Base-by-base conservation (phyloP, 139 green algal species). In the Chloropicon primus region DNA sequence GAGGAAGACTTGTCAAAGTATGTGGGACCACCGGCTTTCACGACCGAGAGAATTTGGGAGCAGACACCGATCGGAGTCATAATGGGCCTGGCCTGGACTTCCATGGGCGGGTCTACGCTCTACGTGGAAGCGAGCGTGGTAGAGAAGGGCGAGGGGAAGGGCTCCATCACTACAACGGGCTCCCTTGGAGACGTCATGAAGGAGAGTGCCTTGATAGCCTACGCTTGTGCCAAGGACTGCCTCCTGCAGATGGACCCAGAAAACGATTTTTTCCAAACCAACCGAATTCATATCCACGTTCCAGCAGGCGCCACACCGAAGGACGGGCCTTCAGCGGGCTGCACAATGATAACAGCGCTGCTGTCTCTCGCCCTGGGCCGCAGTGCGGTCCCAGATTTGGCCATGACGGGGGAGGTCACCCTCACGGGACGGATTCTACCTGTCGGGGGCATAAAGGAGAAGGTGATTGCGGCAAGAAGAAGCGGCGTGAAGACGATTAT, bases 131-230 rank as follows among this genome's bases (percentile, higher is more conserved):
- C 92, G 10, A 86, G 81, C 2, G 72, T 77, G 2, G 88, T 97
- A 76, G 87, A 93, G 77, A 80, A 78, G 53, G 83, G 77, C 72
- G 76, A 82, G n/a, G 79, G 76, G 27, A 80, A 81, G 27, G 83
- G 83, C 26, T 53, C 76, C 5, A n/a, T 89, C 29, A 85, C 72
- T 2, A 76, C 78, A 1, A 89, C 84, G 0, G 93, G 94, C 17
- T 91, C 97, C 84, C 86, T 99, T 29, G 95, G 95, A 0, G 95
- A 98, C 62, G 95, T 98, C 23, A 98, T 99, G 92, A 93, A 90
- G 74, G 95, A 98, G 87, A 91, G 78, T 27, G 85, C 89, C 22
- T 85, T 83, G 54, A 98, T 99, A 80, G 95, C 94, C 2, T 91
- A 97, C 85, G 96, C 93, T 27, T 95, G 88, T 71, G 89, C 93